These are phyloP conservation scores for Candida nitratophila DNA, from an alignment of 805 yeast species.

Conservation along the genomic window DNA sequence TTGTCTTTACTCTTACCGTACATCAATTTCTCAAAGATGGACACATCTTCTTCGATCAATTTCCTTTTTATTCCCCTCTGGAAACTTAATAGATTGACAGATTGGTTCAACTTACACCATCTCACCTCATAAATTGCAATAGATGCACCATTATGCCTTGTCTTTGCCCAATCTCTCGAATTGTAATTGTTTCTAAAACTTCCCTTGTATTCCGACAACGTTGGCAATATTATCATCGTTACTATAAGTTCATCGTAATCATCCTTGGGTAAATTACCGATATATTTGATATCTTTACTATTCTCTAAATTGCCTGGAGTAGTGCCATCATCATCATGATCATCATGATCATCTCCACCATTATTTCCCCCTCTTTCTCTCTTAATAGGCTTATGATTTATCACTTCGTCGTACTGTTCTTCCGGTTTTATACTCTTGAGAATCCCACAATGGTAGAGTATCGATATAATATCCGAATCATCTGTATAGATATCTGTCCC, in stretches of 20 bases:
- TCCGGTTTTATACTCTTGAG: conserved; percentile 32
- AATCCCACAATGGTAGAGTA: conserved; percentile 69
- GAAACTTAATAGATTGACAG: background rate
- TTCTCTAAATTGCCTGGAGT: conserved; percentile 37
- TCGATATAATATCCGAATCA: conserved; percentile 79
- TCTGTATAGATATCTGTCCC: conserved; percentile 92
- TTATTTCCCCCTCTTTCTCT: too few relatives aligned
- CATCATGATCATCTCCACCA: too few relatives aligned
- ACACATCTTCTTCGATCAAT: background rate
- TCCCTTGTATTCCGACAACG: conserved; percentile 58
- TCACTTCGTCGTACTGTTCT: conserved; percentile 26
- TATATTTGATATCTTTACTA: conserved; percentile 23
- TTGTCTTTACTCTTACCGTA: background rate
- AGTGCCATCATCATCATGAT: too few relatives aligned
- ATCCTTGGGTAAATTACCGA: conserved; percentile 11
- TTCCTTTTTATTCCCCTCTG: background rate
- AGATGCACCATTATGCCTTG: conserved; percentile 72
- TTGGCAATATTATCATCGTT: conserved; percentile 60
- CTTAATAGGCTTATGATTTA: conserved; percentile 24
- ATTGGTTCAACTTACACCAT: conserved; percentile 31
- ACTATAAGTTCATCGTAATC: conserved; percentile 46
- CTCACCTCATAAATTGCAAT: conserved; percentile 50
- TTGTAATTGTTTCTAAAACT: conserved; percentile 59
- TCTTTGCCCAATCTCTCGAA: conserved; percentile 63
- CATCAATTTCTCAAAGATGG: background rate